Percentiles rank a stretch among this genome's conserved stretches.
Evolutionary conservation across 495 filamentous ascomycete species (phyloP).

Genomic region (Lepidopterella palustris): DNA sequence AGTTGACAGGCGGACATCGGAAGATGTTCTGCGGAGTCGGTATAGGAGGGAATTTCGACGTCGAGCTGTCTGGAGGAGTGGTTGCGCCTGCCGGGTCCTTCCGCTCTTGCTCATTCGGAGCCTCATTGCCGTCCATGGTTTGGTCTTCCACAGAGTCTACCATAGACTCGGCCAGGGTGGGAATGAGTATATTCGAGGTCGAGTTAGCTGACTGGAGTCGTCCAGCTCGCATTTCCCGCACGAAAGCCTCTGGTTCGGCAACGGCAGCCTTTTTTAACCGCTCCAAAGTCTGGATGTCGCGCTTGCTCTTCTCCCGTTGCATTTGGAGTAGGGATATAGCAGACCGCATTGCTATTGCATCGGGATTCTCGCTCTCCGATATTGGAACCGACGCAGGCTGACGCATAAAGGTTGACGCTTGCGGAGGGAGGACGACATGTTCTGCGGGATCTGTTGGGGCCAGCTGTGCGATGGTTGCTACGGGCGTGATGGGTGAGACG

Average conservation of each 20-base stretch:
- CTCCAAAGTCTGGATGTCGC: conserved; percentile 61
- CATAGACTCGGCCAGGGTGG: conserved; percentile 13
- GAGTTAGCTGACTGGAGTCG: conserved; percentile 6
- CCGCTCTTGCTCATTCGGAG: conserved; percentile 37
- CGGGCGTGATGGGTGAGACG: conserved; percentile 34
- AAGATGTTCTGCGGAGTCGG: conserved; percentile 77
- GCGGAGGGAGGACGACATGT: conserved; percentile 8
- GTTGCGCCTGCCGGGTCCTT: conserved; percentile 26
- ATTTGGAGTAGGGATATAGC: conserved; percentile 77
- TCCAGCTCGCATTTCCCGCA: conserved; percentile 46
- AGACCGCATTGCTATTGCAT: conserved; percentile 73
- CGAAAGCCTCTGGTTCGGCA: conserved; percentile 62
- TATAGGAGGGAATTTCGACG: conserved; percentile 45
- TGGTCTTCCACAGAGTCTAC: conserved; percentile 17
- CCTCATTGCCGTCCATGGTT: conserved; percentile 32
- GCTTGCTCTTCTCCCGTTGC: conserved; percentile 67
- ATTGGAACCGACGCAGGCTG: conserved; percentile 59
- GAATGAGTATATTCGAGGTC: conserved; percentile 6
- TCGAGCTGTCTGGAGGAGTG: conserved; percentile 13
- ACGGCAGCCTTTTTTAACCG: conserved; percentile 58
- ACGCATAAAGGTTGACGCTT: conserved; percentile 35
- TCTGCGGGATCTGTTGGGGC: conserved; percentile 10
- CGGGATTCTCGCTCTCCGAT: conserved; percentile 69
- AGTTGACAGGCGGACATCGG: conserved; percentile 80
- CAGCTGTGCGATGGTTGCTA: conserved; percentile 24